Percentiles rank a stretch among this genome's conserved stretches.
Evolutionary conservation across 257 asterid genomes (phyloP).

Genomic region (Jaltomata sinuosa): DNA sequence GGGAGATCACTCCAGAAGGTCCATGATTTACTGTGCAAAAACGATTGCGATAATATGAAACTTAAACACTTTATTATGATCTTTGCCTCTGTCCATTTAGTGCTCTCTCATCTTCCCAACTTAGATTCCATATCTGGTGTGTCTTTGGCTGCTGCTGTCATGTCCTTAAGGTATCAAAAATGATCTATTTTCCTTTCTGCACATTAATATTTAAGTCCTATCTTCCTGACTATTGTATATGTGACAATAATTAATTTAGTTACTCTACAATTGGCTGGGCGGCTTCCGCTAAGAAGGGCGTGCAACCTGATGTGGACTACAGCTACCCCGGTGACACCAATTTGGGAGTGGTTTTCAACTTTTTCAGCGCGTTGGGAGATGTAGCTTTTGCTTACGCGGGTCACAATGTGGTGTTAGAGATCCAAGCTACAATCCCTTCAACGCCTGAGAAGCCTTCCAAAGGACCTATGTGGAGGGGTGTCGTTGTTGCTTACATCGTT

Average conservation of each 20-base stretch:
- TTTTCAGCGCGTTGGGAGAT: conserved; percentile 72
- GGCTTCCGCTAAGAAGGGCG: conserved; percentile 36
- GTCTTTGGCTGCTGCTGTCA: conserved; percentile 8
- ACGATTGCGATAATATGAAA: conserved; percentile 6
- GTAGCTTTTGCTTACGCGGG: conserved; percentile 98
- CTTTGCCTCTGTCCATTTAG: conserved; percentile 32
- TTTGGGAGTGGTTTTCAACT: conserved; percentile 57
- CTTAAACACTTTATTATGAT: conserved; percentile 15
- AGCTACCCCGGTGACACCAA: conserved; percentile 37
- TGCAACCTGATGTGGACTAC: conserved; percentile 38
- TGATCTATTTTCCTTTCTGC: neutral
- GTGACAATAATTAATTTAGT: conserved; percentile 4
- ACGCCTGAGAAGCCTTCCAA: conserved; percentile 88
- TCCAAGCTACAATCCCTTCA: conserved; percentile 93
- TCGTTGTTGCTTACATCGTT: conserved; percentile 73
- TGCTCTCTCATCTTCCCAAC: conserved; percentile 13
- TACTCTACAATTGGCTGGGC: conserved; percentile 46
- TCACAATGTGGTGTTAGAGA: conserved; percentile 88
- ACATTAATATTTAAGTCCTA: neutral
- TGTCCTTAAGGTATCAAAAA: neutral
- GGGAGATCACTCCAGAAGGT: conserved; percentile 30
- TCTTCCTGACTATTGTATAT: neutral
- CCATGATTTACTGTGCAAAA: conserved; percentile 23
- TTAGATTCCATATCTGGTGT: neutral
- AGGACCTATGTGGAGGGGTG: conserved; percentile 93